Conservation (phyloP, 1,284 basidiomycete genomes). For the Cryptococcus sp. region DNA sequence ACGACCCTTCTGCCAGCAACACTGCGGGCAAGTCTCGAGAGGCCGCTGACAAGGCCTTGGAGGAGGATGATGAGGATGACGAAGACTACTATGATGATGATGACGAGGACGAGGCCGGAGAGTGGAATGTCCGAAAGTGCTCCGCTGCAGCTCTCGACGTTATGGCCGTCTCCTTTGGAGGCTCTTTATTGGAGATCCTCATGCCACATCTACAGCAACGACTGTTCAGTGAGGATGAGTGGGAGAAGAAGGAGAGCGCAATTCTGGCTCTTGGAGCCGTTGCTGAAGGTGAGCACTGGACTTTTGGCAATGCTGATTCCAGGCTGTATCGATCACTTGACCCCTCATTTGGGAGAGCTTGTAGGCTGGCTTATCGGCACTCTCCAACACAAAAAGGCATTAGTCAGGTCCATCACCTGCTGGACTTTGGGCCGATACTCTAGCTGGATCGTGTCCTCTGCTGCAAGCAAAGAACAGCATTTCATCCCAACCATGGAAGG, state of each 20-base stretch:
- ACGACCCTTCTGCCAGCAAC: constrained; percentile 29
- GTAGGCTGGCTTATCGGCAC: constrained; percentile 89
- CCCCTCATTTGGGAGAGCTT: constrained; percentile 87
- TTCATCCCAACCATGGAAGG: constrained; percentile 98
- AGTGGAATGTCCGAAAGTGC: constrained; percentile 99
- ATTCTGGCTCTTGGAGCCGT: constrained; percentile 96
- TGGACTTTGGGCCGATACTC: constrained; percentile 99
- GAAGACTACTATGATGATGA: constrained; percentile 86
- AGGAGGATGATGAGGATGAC: constrained; percentile 74
- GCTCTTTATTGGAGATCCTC: constrained; percentile 80
- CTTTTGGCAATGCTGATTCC: constrained; percentile 3
- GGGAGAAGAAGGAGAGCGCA: constrained; percentile 92
- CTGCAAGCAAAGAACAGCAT: constrained; percentile 78
- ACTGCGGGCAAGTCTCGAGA: constrained; percentile 32
- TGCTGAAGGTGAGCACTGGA: constrained; percentile 71
- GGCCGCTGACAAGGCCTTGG: constrained; percentile 48
- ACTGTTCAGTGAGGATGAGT: constrained; percentile 79
- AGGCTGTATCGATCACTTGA: constrained; percentile 95
- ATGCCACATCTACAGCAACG: constrained; percentile 88
- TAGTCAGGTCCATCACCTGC: constrained; percentile 96
- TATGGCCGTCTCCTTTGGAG: constrained; percentile 85
- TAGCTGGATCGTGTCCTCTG: constrained; percentile 79
- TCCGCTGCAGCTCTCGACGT: constrained; percentile 97
- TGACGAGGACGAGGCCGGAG: constrained; percentile 93
- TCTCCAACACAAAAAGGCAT: constrained; percentile 82